Percentiles rank a stretch among this genome's conserved stretches.
Evolutionary conservation across 192 early-diverging fungal genomes (phyloP).

Genomic region (Chytriomyces confervae): DNA sequence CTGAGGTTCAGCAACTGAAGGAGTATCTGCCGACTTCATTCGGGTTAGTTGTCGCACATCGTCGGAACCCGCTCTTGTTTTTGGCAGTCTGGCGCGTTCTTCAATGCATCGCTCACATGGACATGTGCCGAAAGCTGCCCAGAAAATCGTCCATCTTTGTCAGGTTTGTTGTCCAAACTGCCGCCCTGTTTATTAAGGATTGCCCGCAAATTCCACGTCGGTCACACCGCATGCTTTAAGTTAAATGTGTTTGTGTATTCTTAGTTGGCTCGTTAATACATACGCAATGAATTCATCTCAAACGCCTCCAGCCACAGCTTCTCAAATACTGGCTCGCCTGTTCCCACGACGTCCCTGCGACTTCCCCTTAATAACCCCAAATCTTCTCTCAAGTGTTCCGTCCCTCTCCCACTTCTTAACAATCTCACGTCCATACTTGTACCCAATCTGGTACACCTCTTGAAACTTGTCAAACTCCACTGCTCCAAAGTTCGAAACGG

Average conservation of each 20-base stretch:
- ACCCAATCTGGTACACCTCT: conserved; percentile 87
- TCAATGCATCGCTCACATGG: not conserved
- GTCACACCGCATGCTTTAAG: too few species aligned
- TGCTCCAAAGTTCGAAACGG: conserved; percentile 83
- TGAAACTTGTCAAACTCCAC: conserved; percentile 91
- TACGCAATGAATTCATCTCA: too few species aligned
- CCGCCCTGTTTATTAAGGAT: too few species aligned
- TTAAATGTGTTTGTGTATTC: too few species aligned
- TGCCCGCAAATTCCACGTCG: too few species aligned
- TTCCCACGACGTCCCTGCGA: not conserved
- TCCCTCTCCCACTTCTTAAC: conserved; percentile 82
- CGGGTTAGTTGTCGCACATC: not conserved
- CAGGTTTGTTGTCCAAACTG: not conserved
- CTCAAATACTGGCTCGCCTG: conserved; percentile 29
- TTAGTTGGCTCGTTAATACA: too few species aligned
- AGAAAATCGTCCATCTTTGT: conserved; percentile 6
- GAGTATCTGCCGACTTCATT: conserved; percentile 39
- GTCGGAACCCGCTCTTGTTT: too few species aligned
- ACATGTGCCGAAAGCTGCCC: conserved; percentile 28
- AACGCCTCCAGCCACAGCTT: too few species aligned
- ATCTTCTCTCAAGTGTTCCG: conserved; percentile 63
- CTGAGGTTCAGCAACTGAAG: conserved; percentile 84
- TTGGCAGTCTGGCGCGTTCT: too few species aligned
- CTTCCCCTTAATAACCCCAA: conserved; percentile 47
- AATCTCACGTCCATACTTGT: conserved; percentile 79